Percentiles rank a stretch among this genome's conserved stretches.
Conservation (phyloP, 805 yeast species). For the Pichia thaimueangensis region DNA sequence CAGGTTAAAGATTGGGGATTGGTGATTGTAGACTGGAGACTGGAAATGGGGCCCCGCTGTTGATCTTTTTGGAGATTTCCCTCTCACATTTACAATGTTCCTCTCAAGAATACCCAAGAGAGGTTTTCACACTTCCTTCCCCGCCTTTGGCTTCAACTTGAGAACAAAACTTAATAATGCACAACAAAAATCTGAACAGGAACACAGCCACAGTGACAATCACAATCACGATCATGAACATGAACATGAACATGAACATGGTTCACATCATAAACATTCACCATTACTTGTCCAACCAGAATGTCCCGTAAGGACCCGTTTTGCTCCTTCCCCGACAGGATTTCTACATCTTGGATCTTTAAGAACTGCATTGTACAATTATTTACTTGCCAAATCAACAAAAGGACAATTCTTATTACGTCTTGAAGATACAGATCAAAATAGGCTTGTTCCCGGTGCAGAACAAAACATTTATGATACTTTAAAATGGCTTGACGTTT, state of each 20-base stretch:
- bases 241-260: constrained; percentile 1
- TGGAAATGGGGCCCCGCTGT: too few species aligned
- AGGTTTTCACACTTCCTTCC: background rate
- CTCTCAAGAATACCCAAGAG: too few species aligned
- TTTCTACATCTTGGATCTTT: constrained; percentile 88
- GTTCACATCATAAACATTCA: constrained; percentile 10
- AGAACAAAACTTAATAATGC: background rate
- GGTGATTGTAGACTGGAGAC: too few species aligned
- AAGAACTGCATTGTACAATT: constrained; percentile 90
- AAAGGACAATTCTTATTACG: constrained; percentile 77
- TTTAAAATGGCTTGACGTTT: constrained; percentile 68
- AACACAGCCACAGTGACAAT: background rate
- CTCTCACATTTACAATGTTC: too few species aligned
- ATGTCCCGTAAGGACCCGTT: constrained; percentile 73
- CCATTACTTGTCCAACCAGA: constrained; percentile 28
- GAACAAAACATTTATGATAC: constrained; percentile 73
- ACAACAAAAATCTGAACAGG: background rate
- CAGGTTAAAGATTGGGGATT: too few species aligned
- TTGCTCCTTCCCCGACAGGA: constrained; percentile 99
- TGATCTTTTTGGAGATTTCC: too few species aligned
- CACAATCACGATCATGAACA: constrained; percentile 1
- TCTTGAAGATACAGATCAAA: constrained; percentile 89
- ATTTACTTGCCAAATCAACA: constrained; percentile 69
- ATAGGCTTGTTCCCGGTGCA: constrained; percentile 72
- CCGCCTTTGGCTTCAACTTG: constrained; percentile 1